Conservation (phyloP, 2,329 filamentous ascomycete genomes). For the Talaromyces sp. region DNA sequence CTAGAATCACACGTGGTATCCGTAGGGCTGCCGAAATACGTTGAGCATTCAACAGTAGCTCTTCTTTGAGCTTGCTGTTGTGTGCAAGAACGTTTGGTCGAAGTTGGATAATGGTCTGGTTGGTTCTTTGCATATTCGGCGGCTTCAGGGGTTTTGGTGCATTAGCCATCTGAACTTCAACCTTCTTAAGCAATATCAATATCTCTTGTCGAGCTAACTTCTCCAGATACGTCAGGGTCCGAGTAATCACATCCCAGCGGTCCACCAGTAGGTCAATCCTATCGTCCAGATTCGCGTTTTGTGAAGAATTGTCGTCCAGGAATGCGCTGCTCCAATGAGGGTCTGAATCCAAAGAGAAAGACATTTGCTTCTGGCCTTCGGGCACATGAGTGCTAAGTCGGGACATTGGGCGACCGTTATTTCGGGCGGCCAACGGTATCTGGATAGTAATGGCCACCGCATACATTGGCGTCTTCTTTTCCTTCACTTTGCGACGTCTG, state of each 20-base stretch:
- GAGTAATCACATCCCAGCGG: conserved; percentile 60
- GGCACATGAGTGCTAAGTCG: conserved; percentile 35
- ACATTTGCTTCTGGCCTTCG: conserved; percentile 35
- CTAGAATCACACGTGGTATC: conserved; percentile 57
- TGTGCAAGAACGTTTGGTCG: conserved; percentile 49
- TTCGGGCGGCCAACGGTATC: conserved; percentile 46
- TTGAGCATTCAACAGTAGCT: conserved; percentile 49
- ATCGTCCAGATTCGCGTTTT: conserved; percentile 52
- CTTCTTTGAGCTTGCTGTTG: conserved; percentile 48
- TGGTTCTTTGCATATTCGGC: conserved; percentile 49
- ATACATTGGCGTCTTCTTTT: conserved; percentile 59
- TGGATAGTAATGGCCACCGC: conserved; percentile 59
- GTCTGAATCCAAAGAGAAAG: conserved; percentile 45
- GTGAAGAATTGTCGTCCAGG: conserved; percentile 44
- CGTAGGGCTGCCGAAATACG: conserved; percentile 56
- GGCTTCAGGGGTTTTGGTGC: conserved; percentile 47
- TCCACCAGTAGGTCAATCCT: conserved; percentile 57
- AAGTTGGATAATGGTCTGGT: conserved; percentile 51
- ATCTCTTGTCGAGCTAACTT: conserved; percentile 54
- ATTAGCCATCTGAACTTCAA: conserved; percentile 43
- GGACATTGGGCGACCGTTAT: conserved; percentile 36
- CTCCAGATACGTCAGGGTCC: conserved; percentile 56
- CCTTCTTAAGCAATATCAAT: conserved; percentile 49
- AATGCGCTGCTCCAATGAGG: conserved; percentile 39
- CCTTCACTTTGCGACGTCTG: conserved; percentile 49